A percentile compares a stretch with the other conserved stretches of the same genome.
Evolutionary conservation across 1,139 yeast species (phyloP).

Genomic region (Candida sp.): DNA sequence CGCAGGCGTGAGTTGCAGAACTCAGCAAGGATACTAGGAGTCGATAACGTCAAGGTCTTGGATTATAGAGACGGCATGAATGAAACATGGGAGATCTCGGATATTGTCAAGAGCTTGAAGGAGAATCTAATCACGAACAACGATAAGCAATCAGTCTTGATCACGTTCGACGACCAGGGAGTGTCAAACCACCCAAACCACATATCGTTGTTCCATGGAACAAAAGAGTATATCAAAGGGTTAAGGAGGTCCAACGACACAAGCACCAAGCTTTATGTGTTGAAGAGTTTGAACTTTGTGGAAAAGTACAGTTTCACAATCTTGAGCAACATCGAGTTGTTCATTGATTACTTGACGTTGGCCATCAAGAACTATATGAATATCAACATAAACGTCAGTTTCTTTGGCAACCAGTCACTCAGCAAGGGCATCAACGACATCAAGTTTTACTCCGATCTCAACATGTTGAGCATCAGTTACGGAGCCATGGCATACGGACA

Average conservation of each 20-base stretch:
- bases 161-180: constrained; percentile 86
- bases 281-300: constrained; percentile 50
- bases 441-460: constrained; percentile 55
- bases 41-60: constrained; percentile 52
- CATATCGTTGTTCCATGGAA: constrained; percentile 65
- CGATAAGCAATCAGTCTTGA: constrained; percentile 32
- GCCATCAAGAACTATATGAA: constrained; percentile 36
- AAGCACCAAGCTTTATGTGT: constrained; percentile 33
- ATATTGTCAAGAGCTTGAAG: constrained; percentile 36
- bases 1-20: constrained; percentile 62
- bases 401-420: constrained; percentile 28
- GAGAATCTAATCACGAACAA: constrained; percentile 17
- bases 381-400: constrained; percentile 44
- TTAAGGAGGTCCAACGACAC: neutral
- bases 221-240: constrained; percentile 32
- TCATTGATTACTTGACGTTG: constrained; percentile 36
- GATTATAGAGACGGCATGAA: constrained; percentile 77
- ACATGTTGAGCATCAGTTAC: constrained; percentile 61
- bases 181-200: constrained; percentile 91
- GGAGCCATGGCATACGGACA: constrained; percentile 88
- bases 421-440: constrained; percentile 27
- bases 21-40: constrained; percentile 63
- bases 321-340: constrained; percentile 49
- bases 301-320: constrained; percentile 58
- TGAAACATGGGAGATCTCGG: constrained; percentile 61